Base-by-base conservation (phyloP, 1,284 basidiomycete species). In the Moesziomyces antarcticus region DNA sequence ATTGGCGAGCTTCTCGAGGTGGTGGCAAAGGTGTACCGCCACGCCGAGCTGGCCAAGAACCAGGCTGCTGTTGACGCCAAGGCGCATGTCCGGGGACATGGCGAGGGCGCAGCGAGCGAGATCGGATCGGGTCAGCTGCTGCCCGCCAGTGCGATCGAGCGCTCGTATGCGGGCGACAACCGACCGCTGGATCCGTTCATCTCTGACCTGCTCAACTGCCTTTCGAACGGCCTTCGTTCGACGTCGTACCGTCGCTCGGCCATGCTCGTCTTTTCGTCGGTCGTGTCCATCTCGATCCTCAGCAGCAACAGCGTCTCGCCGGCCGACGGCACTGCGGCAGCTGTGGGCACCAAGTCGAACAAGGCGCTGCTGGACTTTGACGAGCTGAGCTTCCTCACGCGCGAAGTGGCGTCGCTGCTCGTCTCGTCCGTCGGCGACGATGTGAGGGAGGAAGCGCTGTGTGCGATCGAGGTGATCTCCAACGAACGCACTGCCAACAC, bases 371-470 rank as follows among this genome's bases (percentile, higher is more conserved):
- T 95, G 30, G 86, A 88, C 0, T 87, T 89, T 50, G 88, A 90
- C 30, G 95, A 98, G 82, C 84, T 93, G 3, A 89, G 89, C 13
- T 93, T 91, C 80, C 86, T 94, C 45, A 91, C 95, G 1, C 89
- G 91, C 60, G 90, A 89, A 56, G 87, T 92, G 33, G 90, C 92
- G 76, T 90, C 93, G 40, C 70, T 87, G 50, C 85, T 94, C 11
- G 84, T 93, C 35, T 85, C 88, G 40, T 86, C 87, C 22, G 86
- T 88, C 43, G 86, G 87, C 25, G 88, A 89, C 16, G 89, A 90
- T 21, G 86, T 86, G 13, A 69, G 84, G 79, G 85, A 67, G 46
- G 84, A 78, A 22, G 56, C 52, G 1, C 51, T 73, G 25, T 64
- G 68, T 57, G 58, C 70, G 27, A 62, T 68, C 30, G 50, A 58